Evolutionary conservation across 75 land plant species (phyloP).

Genomic region (Cupressus sempervirens): DNA sequence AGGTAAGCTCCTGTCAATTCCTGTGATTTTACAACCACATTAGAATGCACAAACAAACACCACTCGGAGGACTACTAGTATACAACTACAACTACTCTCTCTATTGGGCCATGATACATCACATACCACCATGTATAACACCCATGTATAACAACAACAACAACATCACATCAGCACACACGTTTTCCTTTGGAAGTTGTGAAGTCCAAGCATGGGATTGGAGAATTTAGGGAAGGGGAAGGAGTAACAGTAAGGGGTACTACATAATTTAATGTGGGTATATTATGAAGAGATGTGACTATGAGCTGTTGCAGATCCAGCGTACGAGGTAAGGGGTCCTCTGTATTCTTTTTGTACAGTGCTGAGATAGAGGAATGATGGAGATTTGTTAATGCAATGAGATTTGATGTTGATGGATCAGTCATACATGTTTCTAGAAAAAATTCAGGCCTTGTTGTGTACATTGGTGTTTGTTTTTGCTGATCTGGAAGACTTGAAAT

Average conservation of each 20-base stretch:
- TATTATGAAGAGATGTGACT: not conserved
- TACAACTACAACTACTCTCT: not conserved
- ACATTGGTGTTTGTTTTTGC: not conserved
- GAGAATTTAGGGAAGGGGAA: not conserved
- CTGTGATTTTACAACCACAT: conserved; percentile 3
- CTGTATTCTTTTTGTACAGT: not conserved
- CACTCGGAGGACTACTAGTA: not conserved
- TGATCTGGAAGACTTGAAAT: not conserved
- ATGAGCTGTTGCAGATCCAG: conserved; percentile 10
- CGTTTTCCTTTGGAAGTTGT: conserved; percentile 10
- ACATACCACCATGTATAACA: not conserved
- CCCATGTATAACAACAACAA: too few relatives aligned
- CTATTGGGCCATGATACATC: conserved; percentile 6
- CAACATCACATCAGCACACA: conserved; percentile 2
- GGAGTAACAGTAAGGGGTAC: not conserved
- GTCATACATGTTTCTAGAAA: not conserved
- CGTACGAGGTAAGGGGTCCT: conserved; percentile 6
- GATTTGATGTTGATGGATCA: not conserved
- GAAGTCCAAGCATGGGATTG: conserved; percentile 3
- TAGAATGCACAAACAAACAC: not conserved
- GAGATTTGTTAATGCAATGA: not conserved
- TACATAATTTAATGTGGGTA: not conserved
- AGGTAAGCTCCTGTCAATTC: conserved; percentile 12
- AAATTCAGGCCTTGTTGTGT: not conserved
- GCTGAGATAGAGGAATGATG: not conserved